Conservation (phyloP, 139 green algal genomes). For the Tetradesmus lagerheimii region DNA sequence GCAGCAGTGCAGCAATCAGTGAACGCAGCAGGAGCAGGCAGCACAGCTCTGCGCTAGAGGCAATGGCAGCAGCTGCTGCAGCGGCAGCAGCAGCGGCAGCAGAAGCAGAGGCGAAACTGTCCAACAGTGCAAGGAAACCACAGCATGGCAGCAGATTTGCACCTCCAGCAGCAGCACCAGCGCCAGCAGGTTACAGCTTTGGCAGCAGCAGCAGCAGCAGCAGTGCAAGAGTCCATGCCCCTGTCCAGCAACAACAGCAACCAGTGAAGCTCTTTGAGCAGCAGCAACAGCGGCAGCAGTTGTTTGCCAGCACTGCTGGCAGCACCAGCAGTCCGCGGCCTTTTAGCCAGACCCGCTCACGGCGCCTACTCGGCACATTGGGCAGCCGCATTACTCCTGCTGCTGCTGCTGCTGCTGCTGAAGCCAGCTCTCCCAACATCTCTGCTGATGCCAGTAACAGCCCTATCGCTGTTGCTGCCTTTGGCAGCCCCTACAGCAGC, state of each 20-base stretch:
- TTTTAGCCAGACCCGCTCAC: neutral
- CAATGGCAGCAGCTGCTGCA: neutral
- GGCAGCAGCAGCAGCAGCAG: neutral
- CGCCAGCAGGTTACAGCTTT: neutral
- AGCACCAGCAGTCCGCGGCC: neutral
- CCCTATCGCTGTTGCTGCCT: neutral
- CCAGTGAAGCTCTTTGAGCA: too few species aligned
- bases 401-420: neutral
- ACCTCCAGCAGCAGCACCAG: neutral
- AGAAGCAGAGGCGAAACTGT: neutral
- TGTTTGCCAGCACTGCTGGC: neutral
- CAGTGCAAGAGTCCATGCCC: too few species aligned
- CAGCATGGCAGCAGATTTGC: too few species aligned
- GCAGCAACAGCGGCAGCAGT: neutral
- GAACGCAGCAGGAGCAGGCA: neutral
- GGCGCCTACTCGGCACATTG: neutral
- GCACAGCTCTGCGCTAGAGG: neutral
- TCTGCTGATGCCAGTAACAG: neutral
- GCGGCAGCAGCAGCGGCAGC: neutral
- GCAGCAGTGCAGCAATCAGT: neutral
- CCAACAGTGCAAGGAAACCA: neutral
- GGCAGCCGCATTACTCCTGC: neutral
- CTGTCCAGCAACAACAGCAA: neutral
- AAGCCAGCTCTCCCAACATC: neutral
- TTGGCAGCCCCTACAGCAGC: conserved; percentile 8